Conservation (phyloP, 1,139 yeast species). For the Wickerhamiella infanticola region DNA sequence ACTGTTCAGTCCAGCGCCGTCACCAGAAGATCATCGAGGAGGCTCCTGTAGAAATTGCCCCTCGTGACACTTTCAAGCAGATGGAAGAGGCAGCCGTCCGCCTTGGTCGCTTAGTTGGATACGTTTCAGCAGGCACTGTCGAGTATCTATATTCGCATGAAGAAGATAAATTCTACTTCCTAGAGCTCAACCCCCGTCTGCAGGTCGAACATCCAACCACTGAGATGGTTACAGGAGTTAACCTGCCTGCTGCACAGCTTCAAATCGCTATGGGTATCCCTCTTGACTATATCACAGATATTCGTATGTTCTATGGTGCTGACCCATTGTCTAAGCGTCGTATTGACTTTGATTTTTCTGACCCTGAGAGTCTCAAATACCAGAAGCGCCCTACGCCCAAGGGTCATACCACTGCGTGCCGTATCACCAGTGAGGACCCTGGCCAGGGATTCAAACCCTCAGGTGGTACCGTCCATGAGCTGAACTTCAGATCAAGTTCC, state of each 20-base stretch:
- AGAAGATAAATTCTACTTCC: slow-evolving; percentile 86
- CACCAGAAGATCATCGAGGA: slow-evolving; percentile 98
- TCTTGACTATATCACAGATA: slow-evolving; percentile 84
- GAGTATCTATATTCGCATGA: slow-evolving; percentile 89
- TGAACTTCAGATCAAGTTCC: slow-evolving; percentile 90
- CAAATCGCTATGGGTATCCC: slow-evolving; percentile 99
- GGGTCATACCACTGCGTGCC: slow-evolving; percentile 98
- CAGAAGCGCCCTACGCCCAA: slow-evolving; percentile 91
- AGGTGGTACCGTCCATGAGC: slow-evolving; percentile 89
- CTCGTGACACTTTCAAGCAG: slow-evolving; percentile 62
- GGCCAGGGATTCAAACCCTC: slow-evolving; percentile 98
- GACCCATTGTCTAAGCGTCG: slow-evolving; percentile 87
- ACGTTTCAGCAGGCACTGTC: slow-evolving; percentile 97
- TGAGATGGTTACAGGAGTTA: slow-evolving; percentile 97
- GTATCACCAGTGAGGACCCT: slow-evolving; percentile 97
- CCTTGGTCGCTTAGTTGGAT: slow-evolving; percentile 89
- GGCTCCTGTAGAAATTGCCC: slow-evolving; percentile 95
- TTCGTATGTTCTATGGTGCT: slow-evolving; percentile 82
- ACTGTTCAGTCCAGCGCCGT: slow-evolving; percentile 97
- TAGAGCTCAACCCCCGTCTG: slow-evolving; percentile 92
- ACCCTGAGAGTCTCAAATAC: slow-evolving; percentile 50
- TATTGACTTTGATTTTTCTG: slow-evolving; percentile 78
- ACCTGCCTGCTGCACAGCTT: slow-evolving; percentile 93
- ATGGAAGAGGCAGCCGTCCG: slow-evolving; percentile 98
- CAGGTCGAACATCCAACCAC: slow-evolving; percentile 99